A percentile compares a stretch with the other conserved stretches of the same genome.
These are phyloP conservation scores for Melampsora larici-populina DNA, from an alignment of 1,284 basidiomycete species.

Conservation along the genomic window DNA sequence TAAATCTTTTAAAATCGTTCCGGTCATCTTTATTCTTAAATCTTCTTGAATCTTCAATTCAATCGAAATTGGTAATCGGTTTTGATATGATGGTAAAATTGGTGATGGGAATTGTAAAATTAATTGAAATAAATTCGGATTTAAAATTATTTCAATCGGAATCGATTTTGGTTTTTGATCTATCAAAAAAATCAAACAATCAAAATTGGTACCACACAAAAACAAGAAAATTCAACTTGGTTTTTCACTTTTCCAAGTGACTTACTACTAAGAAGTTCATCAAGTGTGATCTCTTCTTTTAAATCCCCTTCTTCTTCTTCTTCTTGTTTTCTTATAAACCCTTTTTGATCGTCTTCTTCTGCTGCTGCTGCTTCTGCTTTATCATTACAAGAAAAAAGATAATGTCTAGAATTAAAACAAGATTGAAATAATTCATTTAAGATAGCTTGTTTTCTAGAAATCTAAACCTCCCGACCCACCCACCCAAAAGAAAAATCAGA, in stretches of 20 bases:
- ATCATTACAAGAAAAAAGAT: not conserved
- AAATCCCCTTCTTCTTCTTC: not conserved
- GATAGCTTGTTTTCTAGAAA: conserved; percentile 26
- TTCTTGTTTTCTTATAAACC: not conserved
- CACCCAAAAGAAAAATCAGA: not conserved
- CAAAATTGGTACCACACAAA: not conserved
- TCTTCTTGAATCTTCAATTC: not conserved
- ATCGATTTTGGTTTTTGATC: too few relatives aligned
- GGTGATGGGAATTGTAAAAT: not conserved
- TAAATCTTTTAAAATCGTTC: not conserved
- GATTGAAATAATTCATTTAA: conserved; percentile 38
- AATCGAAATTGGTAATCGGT: not conserved
- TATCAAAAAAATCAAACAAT: not conserved
- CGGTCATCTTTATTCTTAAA: not conserved
- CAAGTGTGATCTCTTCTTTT: not conserved
- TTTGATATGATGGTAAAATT: not conserved
- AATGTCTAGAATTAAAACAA: conserved; percentile 35
- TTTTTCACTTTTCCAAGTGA: not conserved
- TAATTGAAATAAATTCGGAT: not conserved
- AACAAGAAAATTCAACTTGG: too few relatives aligned
- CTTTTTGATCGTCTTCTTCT: not conserved
- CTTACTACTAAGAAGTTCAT: not conserved
- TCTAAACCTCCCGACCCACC: too few relatives aligned
- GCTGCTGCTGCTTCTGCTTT: too few relatives aligned
- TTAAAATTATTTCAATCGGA: not conserved